A percentile compares a stretch with the other conserved stretches of the same genome.
phyloP scores from a whole-genome alignment of 2,329 filamentous ascomycete genomes.

The Hypocreales sp. region DNA sequence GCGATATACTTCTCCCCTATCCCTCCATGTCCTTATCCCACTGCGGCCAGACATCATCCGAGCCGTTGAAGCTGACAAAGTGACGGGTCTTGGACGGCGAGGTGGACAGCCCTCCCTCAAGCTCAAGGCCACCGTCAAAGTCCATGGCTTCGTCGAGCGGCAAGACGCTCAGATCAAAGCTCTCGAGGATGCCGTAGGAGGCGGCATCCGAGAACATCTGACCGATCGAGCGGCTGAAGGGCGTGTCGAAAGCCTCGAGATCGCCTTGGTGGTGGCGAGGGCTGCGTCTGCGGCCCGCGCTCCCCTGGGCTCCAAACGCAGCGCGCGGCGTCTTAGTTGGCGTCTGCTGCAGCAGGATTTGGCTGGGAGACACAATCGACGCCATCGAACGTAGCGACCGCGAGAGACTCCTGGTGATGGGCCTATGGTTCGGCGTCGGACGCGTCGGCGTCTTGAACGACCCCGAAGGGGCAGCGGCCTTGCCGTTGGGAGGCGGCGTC shows the following conservation, averaged over 20 bases:
- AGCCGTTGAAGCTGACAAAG: too few species aligned
- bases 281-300: slow-evolving; percentile 24
- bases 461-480: slow-evolving; percentile 20
- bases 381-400: slow-evolving; percentile 34
- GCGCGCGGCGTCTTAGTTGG: slow-evolving; percentile 28
- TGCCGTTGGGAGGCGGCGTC: slow-evolving; percentile 34
- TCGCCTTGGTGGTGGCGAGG: slow-evolving; percentile 18
- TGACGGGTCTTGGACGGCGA: too few species aligned
- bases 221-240: slow-evolving; percentile 46
- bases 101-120: too few species aligned
- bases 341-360: slow-evolving; percentile 27
- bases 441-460: slow-evolving; percentile 48
- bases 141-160: slow-evolving; percentile 27
- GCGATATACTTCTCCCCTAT: too few species aligned
- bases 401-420: slow-evolving; percentile 44
- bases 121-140: too few species aligned
- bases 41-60: too few species aligned
- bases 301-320: slow-evolving; percentile 11
- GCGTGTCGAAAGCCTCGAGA: slow-evolving; percentile 26
- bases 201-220: slow-evolving; percentile 45
- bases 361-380: slow-evolving; percentile 27
- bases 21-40: too few species aligned
- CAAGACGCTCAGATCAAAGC: slow-evolving; percentile 26
- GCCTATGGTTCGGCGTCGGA: slow-evolving; percentile 45
- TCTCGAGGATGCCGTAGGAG: slow-evolving; percentile 23